These are phyloP conservation scores for Populus hybrid DNA, from an alignment of 441 rosid species.

Conservation along the genomic window DNA sequence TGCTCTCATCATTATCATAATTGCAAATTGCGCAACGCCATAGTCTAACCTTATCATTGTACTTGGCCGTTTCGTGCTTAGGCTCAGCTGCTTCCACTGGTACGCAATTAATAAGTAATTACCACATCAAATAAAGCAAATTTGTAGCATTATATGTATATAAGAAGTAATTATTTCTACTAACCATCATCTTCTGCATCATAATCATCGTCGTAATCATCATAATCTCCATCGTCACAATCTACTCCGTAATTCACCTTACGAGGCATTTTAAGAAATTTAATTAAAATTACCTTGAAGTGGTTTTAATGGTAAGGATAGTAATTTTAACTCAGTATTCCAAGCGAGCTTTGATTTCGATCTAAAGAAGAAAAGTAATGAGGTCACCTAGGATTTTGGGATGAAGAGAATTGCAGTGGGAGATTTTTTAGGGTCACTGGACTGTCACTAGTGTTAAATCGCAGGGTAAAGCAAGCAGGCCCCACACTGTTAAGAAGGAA, in stretches of 20 bases:
- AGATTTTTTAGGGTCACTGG: too few species aligned
- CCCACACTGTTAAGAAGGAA: background rate
- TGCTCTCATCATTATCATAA: slow-evolving; percentile 68
- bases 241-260: slow-evolving; percentile 39
- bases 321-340: background rate
- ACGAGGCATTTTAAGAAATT: slow-evolving; percentile 41
- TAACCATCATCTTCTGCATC: slow-evolving; percentile 28
- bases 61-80: slow-evolving; percentile 25
- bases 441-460: too few species aligned
- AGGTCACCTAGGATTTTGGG: background rate
- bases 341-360: background rate
- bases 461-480: background rate
- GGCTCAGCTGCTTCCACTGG: slow-evolving; percentile 36
- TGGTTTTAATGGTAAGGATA: background rate
- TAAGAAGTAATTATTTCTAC: slow-evolving; percentile 9
- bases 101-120: slow-evolving; percentile 11
- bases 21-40: slow-evolving; percentile 94
- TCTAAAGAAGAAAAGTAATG: background rate
- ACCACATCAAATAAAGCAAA: background rate
- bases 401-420: background rate
- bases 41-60: slow-evolving; percentile 12
- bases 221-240: slow-evolving; percentile 11
- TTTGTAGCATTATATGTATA: background rate
- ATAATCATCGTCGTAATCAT: slow-evolving; percentile 34
- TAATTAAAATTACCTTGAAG: background rate